Conservation (phyloP, 2,329 filamentous ascomycete species). For the Colletotrichum gloeosporioides region DNA sequence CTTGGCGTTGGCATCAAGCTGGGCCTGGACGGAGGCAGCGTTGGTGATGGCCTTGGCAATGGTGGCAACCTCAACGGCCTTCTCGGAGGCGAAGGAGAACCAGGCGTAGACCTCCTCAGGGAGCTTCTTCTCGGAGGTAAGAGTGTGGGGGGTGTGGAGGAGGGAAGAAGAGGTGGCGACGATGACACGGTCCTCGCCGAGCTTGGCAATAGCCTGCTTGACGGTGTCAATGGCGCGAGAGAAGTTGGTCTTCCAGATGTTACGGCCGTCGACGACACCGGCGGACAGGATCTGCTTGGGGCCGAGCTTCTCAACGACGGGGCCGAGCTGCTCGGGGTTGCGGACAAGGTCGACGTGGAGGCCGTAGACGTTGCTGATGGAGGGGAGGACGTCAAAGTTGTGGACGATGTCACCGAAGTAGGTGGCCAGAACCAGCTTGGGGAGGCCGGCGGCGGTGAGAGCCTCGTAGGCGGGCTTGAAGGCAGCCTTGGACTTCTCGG, state of each 20-base stretch:
- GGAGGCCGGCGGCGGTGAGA: conserved; percentile 79
- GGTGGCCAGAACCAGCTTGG: conserved; percentile 89
- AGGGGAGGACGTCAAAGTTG: conserved; percentile 90
- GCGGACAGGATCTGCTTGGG: conserved; percentile 89
- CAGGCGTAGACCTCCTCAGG: conserved; percentile 73
- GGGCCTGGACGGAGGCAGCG: conserved; percentile 82
- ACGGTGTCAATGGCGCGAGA: conserved; percentile 91
- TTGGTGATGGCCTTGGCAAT: conserved; percentile 98
- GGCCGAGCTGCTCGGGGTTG: conserved; percentile 95
- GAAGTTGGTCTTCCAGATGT: conserved; percentile 99
- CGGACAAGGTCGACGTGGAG: conserved; percentile 97
- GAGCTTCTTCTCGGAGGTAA: conserved; percentile 98
- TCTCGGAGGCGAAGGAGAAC: conserved; percentile 98
- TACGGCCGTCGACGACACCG: conserved; percentile 97
- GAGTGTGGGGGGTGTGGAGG: conserved; percentile 97
- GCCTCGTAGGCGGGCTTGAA: conserved; percentile 99
- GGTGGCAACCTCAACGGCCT: conserved; percentile 86
- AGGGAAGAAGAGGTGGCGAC: conserved; percentile 97
- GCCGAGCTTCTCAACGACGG: conserved; percentile 82
- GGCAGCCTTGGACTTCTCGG: conserved; percentile 87
- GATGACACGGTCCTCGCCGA: conserved; percentile 97
- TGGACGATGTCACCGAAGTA: conserved; percentile 99
- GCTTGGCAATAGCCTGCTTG: conserved; percentile 88
- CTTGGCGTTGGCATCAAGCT: conserved; percentile 97
- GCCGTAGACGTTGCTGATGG: conserved; percentile 66